Conservation (phyloP, 106 monocot species). For the Acorus calamus region DNA sequence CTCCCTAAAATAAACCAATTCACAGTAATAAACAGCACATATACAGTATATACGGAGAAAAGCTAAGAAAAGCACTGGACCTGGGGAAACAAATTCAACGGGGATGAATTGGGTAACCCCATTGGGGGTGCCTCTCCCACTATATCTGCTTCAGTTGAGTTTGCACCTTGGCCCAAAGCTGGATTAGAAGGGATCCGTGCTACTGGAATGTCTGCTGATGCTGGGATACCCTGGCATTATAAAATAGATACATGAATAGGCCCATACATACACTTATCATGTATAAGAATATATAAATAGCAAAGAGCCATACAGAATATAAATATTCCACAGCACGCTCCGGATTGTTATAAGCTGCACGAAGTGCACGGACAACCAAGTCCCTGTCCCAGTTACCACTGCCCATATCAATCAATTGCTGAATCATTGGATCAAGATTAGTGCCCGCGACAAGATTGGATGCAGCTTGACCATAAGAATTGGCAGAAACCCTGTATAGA, state of each 20-base stretch:
- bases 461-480: conserved; percentile 77
- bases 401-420: conserved; percentile 94
- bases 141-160: conserved; percentile 18
- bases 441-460: conserved; percentile 62
- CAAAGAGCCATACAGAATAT: conserved; percentile 56
- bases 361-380: conserved; percentile 71
- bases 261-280: too few species aligned
- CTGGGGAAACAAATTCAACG: conserved; percentile 93
- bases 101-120: conserved; percentile 73
- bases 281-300: too few species aligned
- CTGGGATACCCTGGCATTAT: conserved; percentile 69
- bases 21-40: too few species aligned
- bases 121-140: conserved; percentile 22
- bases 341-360: conserved; percentile 96
- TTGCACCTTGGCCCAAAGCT: conserved; percentile 18
- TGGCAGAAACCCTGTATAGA: conserved; percentile 25
- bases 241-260: background rate
- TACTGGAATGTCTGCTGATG: conserved; percentile 63
- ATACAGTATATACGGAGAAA: too few species aligned
- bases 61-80: conserved; percentile 14
- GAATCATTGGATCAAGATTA: conserved; percentile 63
- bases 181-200: conserved; percentile 17
- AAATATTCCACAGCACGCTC: conserved; percentile 98
- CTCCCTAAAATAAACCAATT: conserved; percentile 17
- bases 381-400: conserved; percentile 94